Evolutionary conservation across 2,329 filamentous ascomycete genomes (phyloP).

Genomic region (Trichoderma asperellum): DNA sequence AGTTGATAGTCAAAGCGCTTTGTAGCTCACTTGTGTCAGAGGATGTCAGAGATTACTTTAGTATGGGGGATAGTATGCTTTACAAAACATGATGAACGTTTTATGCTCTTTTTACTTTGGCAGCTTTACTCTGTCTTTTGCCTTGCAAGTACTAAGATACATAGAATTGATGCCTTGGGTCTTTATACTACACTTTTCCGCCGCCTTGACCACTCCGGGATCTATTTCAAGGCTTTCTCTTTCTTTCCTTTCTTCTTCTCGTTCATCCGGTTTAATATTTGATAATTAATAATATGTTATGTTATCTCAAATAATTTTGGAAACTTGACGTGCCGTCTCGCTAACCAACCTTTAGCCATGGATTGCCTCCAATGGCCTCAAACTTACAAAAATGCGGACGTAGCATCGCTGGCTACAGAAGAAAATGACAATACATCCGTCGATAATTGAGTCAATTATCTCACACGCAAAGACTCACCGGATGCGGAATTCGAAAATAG

Average conservation of each 20-base stretch:
- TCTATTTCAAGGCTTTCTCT: not conserved
- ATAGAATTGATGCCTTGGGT: not conserved
- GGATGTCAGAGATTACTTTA: not conserved
- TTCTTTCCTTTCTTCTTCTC: not conserved
- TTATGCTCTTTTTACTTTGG: not conserved
- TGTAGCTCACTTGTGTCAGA: not conserved
- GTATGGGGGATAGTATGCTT: not conserved
- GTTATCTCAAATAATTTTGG: not conserved
- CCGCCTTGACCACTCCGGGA: not conserved
- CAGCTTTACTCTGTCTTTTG: not conserved
- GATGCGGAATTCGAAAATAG: not conserved
- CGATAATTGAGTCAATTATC: not conserved
- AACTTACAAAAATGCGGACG: not conserved
- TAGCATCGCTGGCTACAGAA: not conserved
- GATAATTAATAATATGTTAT: not conserved
- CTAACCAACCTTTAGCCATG: not conserved
- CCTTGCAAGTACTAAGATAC: too few relatives aligned
- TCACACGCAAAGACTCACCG: not conserved
- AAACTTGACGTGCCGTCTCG: not conserved
- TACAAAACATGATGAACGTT: not conserved
- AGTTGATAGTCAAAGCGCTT: not conserved
- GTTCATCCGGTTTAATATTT: not conserved
- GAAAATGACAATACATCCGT: not conserved
- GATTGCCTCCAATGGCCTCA: not conserved
- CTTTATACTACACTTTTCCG: not conserved